Evolutionary conservation across 495 filamentous ascomycete species (phyloP).

Genomic region (Cryomyces antarcticus): DNA sequence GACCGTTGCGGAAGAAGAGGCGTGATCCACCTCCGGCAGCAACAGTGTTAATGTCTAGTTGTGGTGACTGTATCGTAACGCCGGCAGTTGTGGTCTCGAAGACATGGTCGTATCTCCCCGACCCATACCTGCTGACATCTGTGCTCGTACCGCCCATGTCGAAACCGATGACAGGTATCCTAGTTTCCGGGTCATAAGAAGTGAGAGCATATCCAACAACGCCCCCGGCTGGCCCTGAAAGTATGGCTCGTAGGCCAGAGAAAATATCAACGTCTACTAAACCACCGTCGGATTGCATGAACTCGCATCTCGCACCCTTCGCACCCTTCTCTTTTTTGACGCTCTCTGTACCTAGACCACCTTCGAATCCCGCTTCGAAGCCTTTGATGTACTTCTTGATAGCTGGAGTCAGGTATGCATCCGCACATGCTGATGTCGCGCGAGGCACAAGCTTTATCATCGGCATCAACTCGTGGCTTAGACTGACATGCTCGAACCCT

Average conservation of each 20-base stretch:
- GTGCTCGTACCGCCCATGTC: slow-evolving; percentile 95
- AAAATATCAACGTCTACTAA: slow-evolving; percentile 58
- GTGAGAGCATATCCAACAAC: slow-evolving; percentile 86
- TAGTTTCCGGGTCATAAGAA: slow-evolving; percentile 69
- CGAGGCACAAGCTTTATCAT: slow-evolving; percentile 85
- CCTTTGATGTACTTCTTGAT: slow-evolving; percentile 91
- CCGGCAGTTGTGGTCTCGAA: slow-evolving; percentile 95
- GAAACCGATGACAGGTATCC: slow-evolving; percentile 84
- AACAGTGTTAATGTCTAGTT: slow-evolving; percentile 95
- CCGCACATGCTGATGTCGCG: slow-evolving; percentile 81
- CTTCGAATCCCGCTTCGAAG: slow-evolving; percentile 57
- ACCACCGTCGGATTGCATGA: slow-evolving; percentile 75
- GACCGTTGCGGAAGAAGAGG: slow-evolving; percentile 73
- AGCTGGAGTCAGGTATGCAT: slow-evolving; percentile 88
- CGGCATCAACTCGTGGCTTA: slow-evolving; percentile 66
- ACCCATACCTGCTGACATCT: slow-evolving; percentile 80
- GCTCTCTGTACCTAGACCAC: slow-evolving; percentile 46
- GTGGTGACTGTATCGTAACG: slow-evolving; percentile 84
- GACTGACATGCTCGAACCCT: slow-evolving; percentile 55
- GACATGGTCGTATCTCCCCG: slow-evolving; percentile 82
- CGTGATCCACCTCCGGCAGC: slow-evolving; percentile 84
- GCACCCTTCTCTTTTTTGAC: slow-evolving; percentile 35
- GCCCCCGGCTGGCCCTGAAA: slow-evolving; percentile 61
- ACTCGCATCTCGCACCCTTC: slow-evolving; percentile 49
- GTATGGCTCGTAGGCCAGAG: slow-evolving; percentile 53